Evolutionary conservation across 345 rosid genomes (phyloP), one percentile per base, ranked within the genome.

Genomic region (Raphanus sativus): DNA sequence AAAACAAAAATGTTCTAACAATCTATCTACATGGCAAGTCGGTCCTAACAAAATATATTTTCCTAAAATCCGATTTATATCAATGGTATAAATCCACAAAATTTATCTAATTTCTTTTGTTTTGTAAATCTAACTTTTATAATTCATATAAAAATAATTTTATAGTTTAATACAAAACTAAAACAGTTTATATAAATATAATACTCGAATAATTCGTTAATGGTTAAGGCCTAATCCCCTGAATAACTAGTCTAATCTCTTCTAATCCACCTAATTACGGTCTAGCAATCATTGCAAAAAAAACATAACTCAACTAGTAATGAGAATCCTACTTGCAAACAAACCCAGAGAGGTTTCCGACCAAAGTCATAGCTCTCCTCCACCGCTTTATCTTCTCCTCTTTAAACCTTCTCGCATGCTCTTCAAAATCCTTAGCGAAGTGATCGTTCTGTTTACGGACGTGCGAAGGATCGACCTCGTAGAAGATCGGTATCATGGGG

Each of bases 401-500:
- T 4, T 40, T 71, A 55, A 80, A 82, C 60, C 75, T 82, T 26
- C 56, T 17, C 1, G 58, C 34, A 50, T 77, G 87, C 1, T 4
- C 3, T 24, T 54, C 15, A 67, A 89, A 87, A 50, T 75, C 81
- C n/a, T 62, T 1, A 8, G 28, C 68, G 50, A 89, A 83, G 54
- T 83, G 83, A 2, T 77, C 78, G 15, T 6, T 64, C 45, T 83
- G 90, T 28, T 78, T 64, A 52, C 89, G 83, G 0, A 88, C 86
- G 69, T 88, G 13, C 0, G 88, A 86, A 1, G 89, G 90, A 5
- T 88, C 74, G 30, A 88, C 90, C 8, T 6, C 0, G 21, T 80
- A 85, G 62, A 88, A 88, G 38, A 89, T 85, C 0, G 89, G 92
- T 5, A 89, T 54, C 16, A 86, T 73, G 55, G 82, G 73, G 10